Evolutionary conservation across 2,329 filamentous ascomycete species (phyloP), one percentile per base, ranked within the genome.

Genomic region (Colletotrichum aenigma): DNA sequence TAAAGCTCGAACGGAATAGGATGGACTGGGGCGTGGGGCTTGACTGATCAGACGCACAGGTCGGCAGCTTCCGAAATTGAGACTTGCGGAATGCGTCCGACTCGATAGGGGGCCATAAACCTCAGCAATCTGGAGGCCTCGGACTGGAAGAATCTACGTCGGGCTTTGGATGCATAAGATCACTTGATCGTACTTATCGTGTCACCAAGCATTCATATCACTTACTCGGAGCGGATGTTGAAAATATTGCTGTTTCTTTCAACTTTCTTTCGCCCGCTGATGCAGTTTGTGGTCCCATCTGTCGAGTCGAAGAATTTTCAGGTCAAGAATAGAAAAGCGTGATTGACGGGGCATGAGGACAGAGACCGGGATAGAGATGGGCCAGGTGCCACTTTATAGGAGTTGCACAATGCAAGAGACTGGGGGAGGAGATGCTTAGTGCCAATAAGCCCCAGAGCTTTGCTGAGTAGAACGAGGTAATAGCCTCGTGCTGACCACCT

Each of bases 61-160:
- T 58, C 52, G 66, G 66, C 21, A 5, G 66, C 66, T 68, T 34
- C 65, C 66, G 66, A 60, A 34, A 38, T n/a, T 43, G 52, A 3
- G 34, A n/a, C 15, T 10, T 61, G 28, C 7, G 61, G 30, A 26
- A 0, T 1, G 43, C 3, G 0, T 21, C 6, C 43, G 0, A 1
- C n/a, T 52, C 43, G 43, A 52, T 52, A 52, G 43, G 43, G 43
- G 43, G 43, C 43, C 43, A 0, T 52, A 0, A 52, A 13, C 2
- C n/a, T 7, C 43, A 52, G 43, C 2, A 6, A 52, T 52, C 43
- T 21, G 43, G 43, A 52, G 43, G 1, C 43, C 43, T 52, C 43
- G 43, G 43, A 18, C 43, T 21, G 10, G 43, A 52, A 52, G 3
- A n/a, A 1, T n/a, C 43, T 52, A 9, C 43, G n/a, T 12, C 21